Conservation (phyloP, 1,284 basidiomycete genomes). For the Leccinum variabile region DNA sequence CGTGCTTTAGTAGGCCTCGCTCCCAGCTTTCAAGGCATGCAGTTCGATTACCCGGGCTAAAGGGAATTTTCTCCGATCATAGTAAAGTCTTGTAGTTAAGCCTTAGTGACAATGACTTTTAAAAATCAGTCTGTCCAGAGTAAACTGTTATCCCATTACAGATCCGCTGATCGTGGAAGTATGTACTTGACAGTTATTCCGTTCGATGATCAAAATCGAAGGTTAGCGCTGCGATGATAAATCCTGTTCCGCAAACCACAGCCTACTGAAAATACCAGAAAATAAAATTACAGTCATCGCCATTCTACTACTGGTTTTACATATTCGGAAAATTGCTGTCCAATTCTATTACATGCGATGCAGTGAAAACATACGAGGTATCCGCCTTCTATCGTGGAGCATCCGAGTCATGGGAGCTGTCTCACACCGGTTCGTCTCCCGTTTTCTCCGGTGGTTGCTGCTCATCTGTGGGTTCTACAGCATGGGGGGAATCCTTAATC, state of each 20-base stretch:
- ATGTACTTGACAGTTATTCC: no score
- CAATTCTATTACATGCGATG: background rate
- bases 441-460: conserved; percentile 6
- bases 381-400: conserved; percentile 5
- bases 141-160: background rate
- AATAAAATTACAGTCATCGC: background rate
- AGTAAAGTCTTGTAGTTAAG: no score
- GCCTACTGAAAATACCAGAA: background rate
- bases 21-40: background rate
- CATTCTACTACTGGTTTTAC: conserved; percentile 2
- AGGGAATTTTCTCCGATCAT: background rate
- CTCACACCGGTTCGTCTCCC: background rate
- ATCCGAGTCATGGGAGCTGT: background rate
- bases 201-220: no score
- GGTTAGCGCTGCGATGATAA: no score
- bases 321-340: background rate
- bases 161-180: background rate
- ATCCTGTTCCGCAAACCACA: background rate
- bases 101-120: no score
- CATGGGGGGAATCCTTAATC: background rate
- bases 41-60: background rate
- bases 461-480: background rate
- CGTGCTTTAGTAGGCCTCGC: background rate
- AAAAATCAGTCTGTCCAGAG: background rate
- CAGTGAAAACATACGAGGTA: background rate